Percentiles rank a stretch among this genome's conserved stretches.
These are phyloP conservation scores for Phytophthora hybrid DNA, from an alignment of 352 stramenopile genomes.

Conservation along the genomic window DNA sequence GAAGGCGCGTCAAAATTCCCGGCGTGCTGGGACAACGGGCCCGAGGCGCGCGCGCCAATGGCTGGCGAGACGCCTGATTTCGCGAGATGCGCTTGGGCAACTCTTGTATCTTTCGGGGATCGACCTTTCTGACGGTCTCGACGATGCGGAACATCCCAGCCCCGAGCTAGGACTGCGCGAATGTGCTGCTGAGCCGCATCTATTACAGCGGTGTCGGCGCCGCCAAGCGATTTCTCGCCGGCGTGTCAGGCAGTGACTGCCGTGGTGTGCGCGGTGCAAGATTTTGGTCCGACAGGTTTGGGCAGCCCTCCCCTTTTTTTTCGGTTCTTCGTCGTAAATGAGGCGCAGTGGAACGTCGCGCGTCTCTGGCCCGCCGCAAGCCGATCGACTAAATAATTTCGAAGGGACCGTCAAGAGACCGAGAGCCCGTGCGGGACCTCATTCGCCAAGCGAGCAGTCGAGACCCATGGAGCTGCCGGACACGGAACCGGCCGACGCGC, in stretches of 20 bases:
- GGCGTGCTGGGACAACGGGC: background rate
- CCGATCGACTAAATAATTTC: constrained; percentile 5
- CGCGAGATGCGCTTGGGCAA: background rate
- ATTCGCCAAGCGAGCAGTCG: background rate
- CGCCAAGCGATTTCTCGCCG: too few species aligned
- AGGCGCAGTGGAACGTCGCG: background rate
- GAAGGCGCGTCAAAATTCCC: background rate
- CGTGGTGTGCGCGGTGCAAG: too few species aligned
- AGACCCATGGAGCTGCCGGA: too few species aligned
- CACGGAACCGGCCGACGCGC: too few species aligned
- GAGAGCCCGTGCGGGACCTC: background rate
- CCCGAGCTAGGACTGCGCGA: too few species aligned
- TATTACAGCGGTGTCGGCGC: too few species aligned
- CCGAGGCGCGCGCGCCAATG: background rate
- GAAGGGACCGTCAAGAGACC: background rate
- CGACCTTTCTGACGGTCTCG: background rate
- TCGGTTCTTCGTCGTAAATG: background rate
- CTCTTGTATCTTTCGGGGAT: background rate
- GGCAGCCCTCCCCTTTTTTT: background rate
- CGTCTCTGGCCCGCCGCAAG: background rate
- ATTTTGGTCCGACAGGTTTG: constrained; percentile 1
- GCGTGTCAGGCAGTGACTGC: too few species aligned
- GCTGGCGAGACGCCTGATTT: background rate
- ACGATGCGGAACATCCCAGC: background rate
- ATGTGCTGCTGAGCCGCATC: too few species aligned